These are phyloP conservation scores for Colletotrichum gloeosporioides DNA, from an alignment of 2,329 filamentous ascomycete genomes.

Conservation along the genomic window DNA sequence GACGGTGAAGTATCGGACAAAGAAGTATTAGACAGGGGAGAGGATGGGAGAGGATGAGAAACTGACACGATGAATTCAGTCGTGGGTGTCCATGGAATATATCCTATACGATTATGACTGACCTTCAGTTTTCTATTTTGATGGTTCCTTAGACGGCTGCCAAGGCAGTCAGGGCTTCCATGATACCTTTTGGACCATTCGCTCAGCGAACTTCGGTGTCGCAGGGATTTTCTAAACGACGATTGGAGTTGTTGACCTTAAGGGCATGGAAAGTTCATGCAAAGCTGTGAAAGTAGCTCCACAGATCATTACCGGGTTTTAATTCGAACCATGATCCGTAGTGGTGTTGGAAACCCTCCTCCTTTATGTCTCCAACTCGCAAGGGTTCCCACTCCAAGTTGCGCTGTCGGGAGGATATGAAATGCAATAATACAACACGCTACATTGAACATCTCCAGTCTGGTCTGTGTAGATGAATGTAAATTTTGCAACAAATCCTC, in stretches of 20 bases:
- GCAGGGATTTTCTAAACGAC: background rate
- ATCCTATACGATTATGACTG: background rate
- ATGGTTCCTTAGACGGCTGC: background rate
- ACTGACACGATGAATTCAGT: background rate
- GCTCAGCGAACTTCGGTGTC: background rate
- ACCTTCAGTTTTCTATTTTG: rapidly evolving
- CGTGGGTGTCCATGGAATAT: background rate
- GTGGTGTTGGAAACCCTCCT: rapidly evolving
- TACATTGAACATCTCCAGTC: rapidly evolving
- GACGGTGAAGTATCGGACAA: background rate
- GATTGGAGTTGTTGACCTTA: background rate
- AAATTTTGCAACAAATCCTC: rapidly evolving
- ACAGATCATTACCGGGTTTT: no score
- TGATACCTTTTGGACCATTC: background rate
- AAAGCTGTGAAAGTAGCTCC: no score
- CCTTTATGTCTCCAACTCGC: background rate
- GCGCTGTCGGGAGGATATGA: rapidly evolving
- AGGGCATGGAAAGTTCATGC: background rate
- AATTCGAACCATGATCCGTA: rapidly evolving
- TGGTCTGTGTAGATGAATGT: background rate
- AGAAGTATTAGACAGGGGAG: background rate
- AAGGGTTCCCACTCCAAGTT: rapidly evolving
- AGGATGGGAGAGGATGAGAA: background rate
- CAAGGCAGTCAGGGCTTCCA: background rate
- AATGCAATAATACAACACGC: rapidly evolving